Percentiles rank a stretch among this genome's conserved stretches.
These are phyloP conservation scores for Lentinula detonsa DNA, from an alignment of 768 basidiomycete genomes.

Conservation along the genomic window DNA sequence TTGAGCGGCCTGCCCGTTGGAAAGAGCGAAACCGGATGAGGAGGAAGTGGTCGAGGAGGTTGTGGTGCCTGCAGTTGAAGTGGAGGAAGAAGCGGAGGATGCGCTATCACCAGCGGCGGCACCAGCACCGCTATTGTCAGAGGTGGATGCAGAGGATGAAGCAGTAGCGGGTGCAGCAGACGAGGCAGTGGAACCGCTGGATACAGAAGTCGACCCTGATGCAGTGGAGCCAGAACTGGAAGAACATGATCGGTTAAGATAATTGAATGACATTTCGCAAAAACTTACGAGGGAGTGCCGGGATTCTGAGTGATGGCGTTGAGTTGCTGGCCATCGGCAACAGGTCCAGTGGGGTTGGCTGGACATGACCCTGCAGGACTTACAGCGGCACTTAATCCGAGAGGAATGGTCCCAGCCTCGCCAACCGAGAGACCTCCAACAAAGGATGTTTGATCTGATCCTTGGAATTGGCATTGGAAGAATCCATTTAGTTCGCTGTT, in stretches of 20 bases:
- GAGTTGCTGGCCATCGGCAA: constrained; percentile 44
- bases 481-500: constrained; percentile 49
- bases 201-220: not conserved
- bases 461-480: constrained; percentile 55
- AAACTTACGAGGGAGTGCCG: constrained; percentile 16
- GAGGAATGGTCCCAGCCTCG: constrained; percentile 44
- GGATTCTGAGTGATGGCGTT: constrained; percentile 26
- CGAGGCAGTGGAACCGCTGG: not conserved
- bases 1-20: constrained; percentile 33
- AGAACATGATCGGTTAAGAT: not conserved
- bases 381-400: constrained; percentile 33
- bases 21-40: constrained; percentile 17
- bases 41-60: constrained; percentile 5
- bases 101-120: not conserved
- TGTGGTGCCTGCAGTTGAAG: constrained; percentile 6
- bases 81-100: constrained; percentile 1
- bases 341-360: constrained; percentile 39
- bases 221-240: not conserved
- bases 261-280: not conserved
- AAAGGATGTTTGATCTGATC: constrained; percentile 37
- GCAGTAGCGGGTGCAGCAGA: not conserved
- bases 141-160: constrained; percentile 8
- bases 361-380: constrained; percentile 46
- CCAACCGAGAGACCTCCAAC: constrained; percentile 38
- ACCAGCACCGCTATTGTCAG: constrained; percentile 4